These are phyloP conservation scores for Botrytis fragariae DNA, from an alignment of 2,329 filamentous ascomycete species.

Conservation along the genomic window DNA sequence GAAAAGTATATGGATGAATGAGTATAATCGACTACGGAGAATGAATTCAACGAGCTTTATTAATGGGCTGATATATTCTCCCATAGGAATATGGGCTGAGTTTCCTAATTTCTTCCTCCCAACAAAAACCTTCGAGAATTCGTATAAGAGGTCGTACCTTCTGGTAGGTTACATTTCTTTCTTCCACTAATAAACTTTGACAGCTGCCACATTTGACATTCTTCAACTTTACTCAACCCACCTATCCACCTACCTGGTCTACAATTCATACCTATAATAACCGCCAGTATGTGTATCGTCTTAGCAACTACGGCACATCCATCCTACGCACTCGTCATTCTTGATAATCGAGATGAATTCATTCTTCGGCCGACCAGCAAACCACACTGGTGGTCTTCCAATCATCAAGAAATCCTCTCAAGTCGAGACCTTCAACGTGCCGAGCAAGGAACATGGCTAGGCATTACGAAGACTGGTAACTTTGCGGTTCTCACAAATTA, in stretches of 20 bases:
- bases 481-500: constrained; percentile 67
- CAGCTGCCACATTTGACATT: constrained; percentile 12
- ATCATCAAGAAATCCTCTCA: constrained; percentile 48
- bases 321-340: constrained; percentile 68
- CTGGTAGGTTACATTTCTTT: constrained; percentile 14
- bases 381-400: constrained; percentile 58
- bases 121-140: neutral
- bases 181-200: neutral
- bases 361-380: constrained; percentile 62
- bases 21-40: neutral
- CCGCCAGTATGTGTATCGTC: constrained; percentile 69
- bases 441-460: constrained; percentile 65
- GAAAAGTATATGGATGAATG: neutral
- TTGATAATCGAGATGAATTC: constrained; percentile 78
- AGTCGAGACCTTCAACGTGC: constrained; percentile 59
- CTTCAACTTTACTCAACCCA: constrained; percentile 1
- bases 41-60: neutral
- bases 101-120: neutral
- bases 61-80: neutral
- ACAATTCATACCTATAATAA: constrained; percentile 2
- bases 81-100: neutral
- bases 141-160: constrained; percentile 1
- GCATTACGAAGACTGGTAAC: constrained; percentile 57
- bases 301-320: constrained; percentile 74
- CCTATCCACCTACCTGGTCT: neutral